Evolutionary conservation across 2,329 filamentous ascomycete genomes (phyloP).

Genomic region (Colletotrichum filicis): DNA sequence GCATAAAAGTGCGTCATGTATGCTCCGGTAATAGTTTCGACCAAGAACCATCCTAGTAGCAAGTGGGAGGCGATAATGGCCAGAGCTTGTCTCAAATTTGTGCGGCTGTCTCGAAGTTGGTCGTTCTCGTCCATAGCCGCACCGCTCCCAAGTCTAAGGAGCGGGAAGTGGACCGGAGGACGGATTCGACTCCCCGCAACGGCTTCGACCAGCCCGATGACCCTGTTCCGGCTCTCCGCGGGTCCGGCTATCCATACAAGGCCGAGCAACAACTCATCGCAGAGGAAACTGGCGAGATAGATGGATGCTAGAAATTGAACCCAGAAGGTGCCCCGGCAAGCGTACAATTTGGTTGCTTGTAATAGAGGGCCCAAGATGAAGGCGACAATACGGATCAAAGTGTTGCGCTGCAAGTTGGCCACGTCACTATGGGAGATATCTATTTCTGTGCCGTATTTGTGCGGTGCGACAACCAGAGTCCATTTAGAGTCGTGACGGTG

Average conservation of each 20-base stretch:
- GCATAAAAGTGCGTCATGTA: background rate
- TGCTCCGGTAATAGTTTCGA: background rate
- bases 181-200: background rate
- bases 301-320: background rate
- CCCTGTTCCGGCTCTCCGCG: background rate
- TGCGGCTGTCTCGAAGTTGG: background rate
- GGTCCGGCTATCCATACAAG: background rate
- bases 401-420: constrained; percentile 4
- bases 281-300: constrained; percentile 4
- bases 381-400: background rate
- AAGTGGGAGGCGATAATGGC: background rate
- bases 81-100: background rate
- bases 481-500: background rate
- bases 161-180: background rate
- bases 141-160: too few species aligned
- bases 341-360: background rate
- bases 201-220: constrained; percentile 2
- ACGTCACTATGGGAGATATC: background rate
- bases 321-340: constrained; percentile 2
- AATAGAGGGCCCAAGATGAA: background rate
- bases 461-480: background rate
- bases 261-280: background rate
- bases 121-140: background rate
- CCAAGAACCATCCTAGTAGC: background rate
- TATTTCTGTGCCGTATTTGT: constrained; percentile 2